phyloP scores from a whole-genome alignment of 257 asterid genomes.

The Ajuga chamaepitys region DNA sequence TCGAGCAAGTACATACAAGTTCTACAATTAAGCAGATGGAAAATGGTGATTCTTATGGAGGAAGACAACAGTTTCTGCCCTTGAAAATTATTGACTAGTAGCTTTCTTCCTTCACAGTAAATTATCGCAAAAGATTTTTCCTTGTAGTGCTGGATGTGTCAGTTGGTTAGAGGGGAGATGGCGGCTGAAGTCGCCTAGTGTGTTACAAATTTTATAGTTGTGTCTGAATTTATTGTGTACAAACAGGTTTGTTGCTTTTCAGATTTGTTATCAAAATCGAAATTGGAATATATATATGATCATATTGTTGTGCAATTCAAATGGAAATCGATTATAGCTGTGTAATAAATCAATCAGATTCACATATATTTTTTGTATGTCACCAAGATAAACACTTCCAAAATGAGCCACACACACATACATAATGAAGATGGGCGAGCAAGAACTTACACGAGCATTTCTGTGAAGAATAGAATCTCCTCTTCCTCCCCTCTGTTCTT shows the following conservation, averaged over 20 bases:
- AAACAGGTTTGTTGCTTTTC: constrained; percentile 5
- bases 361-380: too few relatives aligned
- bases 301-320: not conserved
- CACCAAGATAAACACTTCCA: too few relatives aligned
- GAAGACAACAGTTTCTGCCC: not conserved
- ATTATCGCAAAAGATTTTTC: not conserved
- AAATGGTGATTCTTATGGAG: not conserved
- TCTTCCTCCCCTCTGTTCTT: not conserved
- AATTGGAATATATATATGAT: not conserved
- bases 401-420: too few relatives aligned
- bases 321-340: not conserved
- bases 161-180: not conserved
- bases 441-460: too few relatives aligned
- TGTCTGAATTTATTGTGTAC: constrained; percentile 10
- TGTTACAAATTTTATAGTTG: constrained; percentile 2
- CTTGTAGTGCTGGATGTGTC: not conserved
- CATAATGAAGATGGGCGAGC: too few relatives aligned
- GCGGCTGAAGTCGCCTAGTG: not conserved
- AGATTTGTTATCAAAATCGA: not conserved
- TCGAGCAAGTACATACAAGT: constrained; percentile 28
- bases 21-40: constrained; percentile 35
- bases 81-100: not conserved
- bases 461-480: too few relatives aligned
- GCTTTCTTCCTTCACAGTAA: not conserved
- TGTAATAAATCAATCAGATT: too few relatives aligned